Evolutionary conservation across 371 early-diverging fungal genomes (phyloP).

Genomic region (Mucor lusitanicus): DNA sequence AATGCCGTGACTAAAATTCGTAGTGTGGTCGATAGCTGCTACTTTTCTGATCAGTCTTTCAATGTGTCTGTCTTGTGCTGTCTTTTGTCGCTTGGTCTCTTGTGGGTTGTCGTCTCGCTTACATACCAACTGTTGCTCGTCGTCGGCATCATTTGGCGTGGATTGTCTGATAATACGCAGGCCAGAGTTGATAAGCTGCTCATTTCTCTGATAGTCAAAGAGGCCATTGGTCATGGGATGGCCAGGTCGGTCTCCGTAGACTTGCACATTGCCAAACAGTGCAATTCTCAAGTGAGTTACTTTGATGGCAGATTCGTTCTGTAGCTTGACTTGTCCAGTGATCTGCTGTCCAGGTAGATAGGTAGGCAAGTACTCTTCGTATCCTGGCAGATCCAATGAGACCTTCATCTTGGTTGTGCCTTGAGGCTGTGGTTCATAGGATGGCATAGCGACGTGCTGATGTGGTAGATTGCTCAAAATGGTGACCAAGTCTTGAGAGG

Average conservation of each 20-base stretch:
- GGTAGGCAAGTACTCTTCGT: conserved; percentile 7
- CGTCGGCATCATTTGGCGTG: neutral
- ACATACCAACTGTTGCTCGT: neutral
- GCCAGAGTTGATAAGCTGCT: conserved; percentile 13
- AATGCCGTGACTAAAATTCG: neutral
- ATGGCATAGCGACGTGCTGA: neutral
- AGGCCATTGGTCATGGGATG: conserved; percentile 11
- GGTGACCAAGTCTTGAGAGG: neutral
- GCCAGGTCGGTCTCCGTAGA: conserved; percentile 5
- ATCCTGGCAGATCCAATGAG: conserved; percentile 8
- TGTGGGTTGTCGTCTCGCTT: neutral
- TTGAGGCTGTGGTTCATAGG: neutral
- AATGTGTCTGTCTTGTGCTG: conserved; percentile 6
- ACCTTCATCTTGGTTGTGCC: conserved; percentile 3
- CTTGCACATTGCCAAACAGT: conserved; percentile 18
- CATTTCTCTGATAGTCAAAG: conserved; percentile 16
- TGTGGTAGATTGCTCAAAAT: neutral
- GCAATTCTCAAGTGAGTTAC: conserved; percentile 11
- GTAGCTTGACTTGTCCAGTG: conserved; percentile 10
- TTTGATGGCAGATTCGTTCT: neutral
- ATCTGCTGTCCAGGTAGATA: conserved; percentile 19
- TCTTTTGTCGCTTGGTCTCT: neutral
- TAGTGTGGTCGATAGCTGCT: neutral
- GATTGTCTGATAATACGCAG: conserved; percentile 4
- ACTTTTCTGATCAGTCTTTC: conserved; percentile 7